Evolutionary conservation across 1,284 basidiomycete genomes (phyloP).

Genomic region (Crucibulum cyathiforme): DNA sequence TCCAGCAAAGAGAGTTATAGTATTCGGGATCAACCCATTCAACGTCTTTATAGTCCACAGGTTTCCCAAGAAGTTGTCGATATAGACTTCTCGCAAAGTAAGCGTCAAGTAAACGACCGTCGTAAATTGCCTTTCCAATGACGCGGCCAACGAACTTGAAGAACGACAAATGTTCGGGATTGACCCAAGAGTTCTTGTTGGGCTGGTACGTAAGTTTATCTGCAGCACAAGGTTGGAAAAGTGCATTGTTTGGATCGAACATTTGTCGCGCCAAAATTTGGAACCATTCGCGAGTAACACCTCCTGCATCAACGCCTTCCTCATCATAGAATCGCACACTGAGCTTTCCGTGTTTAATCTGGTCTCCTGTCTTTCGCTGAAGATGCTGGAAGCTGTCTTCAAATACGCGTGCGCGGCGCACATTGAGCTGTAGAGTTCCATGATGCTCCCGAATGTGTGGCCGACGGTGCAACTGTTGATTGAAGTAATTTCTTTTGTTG

Average conservation of each 20-base stretch:
- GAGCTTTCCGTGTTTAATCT: slow-evolving; percentile 98
- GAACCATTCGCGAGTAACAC: slow-evolving; percentile 99
- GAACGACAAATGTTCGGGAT: slow-evolving; percentile 94
- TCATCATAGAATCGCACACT: slow-evolving; percentile 97
- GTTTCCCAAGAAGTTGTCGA: slow-evolving; percentile 90
- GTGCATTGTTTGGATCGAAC: slow-evolving; percentile 99
- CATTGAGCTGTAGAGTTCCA: slow-evolving; percentile 87
- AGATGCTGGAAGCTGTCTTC: slow-evolving; percentile 97
- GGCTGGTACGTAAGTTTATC: slow-evolving; percentile 96
- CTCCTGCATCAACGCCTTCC: slow-evolving; percentile 98
- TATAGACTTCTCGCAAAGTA: slow-evolving; percentile 98
- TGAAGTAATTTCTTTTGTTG: slow-evolving; percentile 99
- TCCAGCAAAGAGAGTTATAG: slow-evolving; percentile 93
- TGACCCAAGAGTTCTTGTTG: slow-evolving; percentile 93
- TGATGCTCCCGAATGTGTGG: slow-evolving; percentile 82
- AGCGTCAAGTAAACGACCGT: slow-evolving; percentile 94
- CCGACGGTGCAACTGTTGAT: slow-evolving; percentile 92
- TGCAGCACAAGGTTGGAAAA: slow-evolving; percentile 97
- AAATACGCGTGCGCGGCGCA: slow-evolving; percentile 93
- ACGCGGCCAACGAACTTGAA: slow-evolving; percentile 99
- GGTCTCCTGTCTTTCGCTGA: slow-evolving; percentile 89
- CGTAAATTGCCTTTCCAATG: slow-evolving; percentile 96
- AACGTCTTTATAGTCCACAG: slow-evolving; percentile 91
- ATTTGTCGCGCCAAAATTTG: slow-evolving; percentile 97
- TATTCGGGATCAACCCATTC: slow-evolving; percentile 98